phyloP scores from a whole-genome alignment of 345 rosid species.

The Brassica cretica region DNA sequence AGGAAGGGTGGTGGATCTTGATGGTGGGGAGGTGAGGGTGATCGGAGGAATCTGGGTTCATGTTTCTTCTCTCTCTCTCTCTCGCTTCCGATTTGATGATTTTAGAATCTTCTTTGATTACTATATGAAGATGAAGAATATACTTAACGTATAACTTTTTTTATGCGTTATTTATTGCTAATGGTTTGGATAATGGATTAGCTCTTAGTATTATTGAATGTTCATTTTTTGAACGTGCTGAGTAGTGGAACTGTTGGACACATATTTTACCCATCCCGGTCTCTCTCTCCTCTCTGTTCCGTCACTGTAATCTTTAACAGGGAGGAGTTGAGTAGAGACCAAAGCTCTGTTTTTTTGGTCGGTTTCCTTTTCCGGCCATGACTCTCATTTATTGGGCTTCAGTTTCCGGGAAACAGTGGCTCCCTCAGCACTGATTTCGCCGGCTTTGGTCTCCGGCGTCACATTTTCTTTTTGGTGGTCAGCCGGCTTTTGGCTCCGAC shows the following conservation, averaged over 20 bases:
- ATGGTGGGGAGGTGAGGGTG: slow-evolving; percentile 69
- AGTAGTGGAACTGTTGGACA: not conserved
- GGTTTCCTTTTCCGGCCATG: too few species aligned
- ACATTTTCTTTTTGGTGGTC: too few species aligned
- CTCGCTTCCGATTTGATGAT: not conserved
- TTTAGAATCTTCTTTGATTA: not conserved
- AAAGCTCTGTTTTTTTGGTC: too few species aligned
- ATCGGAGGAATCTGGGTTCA: slow-evolving; percentile 46
- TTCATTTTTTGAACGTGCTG: slow-evolving; percentile 19
- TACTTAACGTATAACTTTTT: not conserved
- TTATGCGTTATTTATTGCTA: slow-evolving; percentile 4
- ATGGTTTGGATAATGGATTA: slow-evolving; percentile 28
- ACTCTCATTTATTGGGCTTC: too few species aligned
- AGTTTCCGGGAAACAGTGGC: too few species aligned
- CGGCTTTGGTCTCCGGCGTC: too few species aligned
- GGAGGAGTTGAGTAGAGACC: too few species aligned
- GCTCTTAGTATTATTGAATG: not conserved
- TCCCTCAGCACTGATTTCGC: too few species aligned
- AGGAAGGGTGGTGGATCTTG: slow-evolving; percentile 62
- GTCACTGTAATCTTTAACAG: too few species aligned
- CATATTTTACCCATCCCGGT: too few species aligned
- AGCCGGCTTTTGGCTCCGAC: too few species aligned
- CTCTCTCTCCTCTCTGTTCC: too few species aligned
- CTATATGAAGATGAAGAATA: slow-evolving; percentile 1
- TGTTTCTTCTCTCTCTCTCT: not conserved